Evolutionary conservation across 2,329 filamentous ascomycete species (phyloP), one percentile per base, ranked within the genome.

Genomic region (Metarhizium sp.): DNA sequence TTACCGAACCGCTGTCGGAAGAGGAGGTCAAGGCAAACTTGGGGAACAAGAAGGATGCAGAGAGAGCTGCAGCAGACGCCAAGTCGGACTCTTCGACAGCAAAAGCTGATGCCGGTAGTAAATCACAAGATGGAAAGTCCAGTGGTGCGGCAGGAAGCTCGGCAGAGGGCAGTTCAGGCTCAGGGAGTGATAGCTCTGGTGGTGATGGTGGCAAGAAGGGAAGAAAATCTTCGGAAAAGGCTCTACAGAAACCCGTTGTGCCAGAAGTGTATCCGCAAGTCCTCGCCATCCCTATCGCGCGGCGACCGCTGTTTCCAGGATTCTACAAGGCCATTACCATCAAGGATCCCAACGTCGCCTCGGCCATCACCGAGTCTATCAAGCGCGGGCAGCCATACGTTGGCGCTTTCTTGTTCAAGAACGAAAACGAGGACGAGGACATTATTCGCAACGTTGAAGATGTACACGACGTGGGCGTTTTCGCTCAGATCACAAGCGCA

Each of bases 301-400:
- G 95, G 70, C 82, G 94, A 53, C 94, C 94, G 11, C 76, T 99
- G 13, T 99, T 97, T 72, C 94, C 94, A 1, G 94, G 94, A 1
- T 99, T 97, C 73, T 99, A 99, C 77, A 99, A 99, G 73, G 92
- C 94, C 10, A 94, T 99, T 62, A 99, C 92, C 3, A 95, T 99
- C 62, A 87, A 90, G 67, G 91, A 99, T 66, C 89, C 88, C 18
- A 88, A 94, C 63, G 94, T 99, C 40, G 88, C 92, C 14, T 85
- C 86, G 43, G 94, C 94, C 25, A 95, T 99, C 61, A 88, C 92
- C 57, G 95, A 99, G 68, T 94, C 96, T 80, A 90, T 97, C 69
- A 96, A 95, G 78, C 82, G 92, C 53, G 94, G 94, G 0, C 95
- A 99, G 71, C 95, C 92, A 29, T 99, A 99, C 65, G 90, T 99